Conservation (phyloP, 1,139 yeast genomes). For the Taphrina deformans region DNA sequence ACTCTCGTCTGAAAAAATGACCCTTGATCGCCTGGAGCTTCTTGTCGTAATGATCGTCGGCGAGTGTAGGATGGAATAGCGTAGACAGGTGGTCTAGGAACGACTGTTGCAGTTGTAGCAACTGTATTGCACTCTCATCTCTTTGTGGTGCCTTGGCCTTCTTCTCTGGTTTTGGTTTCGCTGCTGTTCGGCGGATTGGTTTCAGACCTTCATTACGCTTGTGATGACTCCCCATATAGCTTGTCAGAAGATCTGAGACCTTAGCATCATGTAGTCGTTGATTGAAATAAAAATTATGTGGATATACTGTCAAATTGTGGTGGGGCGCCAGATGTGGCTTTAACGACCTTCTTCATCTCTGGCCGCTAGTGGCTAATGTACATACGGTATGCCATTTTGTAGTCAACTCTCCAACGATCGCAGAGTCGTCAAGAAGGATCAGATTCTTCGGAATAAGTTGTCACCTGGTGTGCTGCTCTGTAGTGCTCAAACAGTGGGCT, state of each 20-base stretch:
- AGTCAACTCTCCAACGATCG: not conserved
- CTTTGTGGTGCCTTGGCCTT: not conserved
- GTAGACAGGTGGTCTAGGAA: constrained; percentile 14
- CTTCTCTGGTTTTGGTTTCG: constrained; percentile 23
- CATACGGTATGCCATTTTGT: too few species aligned
- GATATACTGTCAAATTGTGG: not conserved
- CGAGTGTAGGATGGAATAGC: not conserved
- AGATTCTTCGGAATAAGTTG: too few species aligned
- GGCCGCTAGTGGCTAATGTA: not conserved
- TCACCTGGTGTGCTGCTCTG: too few species aligned
- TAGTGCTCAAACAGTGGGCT: too few species aligned
- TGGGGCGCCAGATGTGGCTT: not conserved
- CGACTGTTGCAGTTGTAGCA: constrained; percentile 1
- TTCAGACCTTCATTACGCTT: constrained; percentile 28
- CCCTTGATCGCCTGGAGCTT: constrained; percentile 23
- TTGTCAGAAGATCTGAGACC: too few species aligned
- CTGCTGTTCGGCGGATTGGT: constrained; percentile 24
- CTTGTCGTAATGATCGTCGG: constrained; percentile 1
- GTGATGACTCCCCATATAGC: constrained; percentile 22
- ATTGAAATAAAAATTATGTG: too few species aligned
- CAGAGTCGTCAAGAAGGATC: not conserved
- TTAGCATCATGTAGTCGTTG: too few species aligned
- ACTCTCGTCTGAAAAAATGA: constrained; percentile 17
- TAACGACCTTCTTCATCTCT: not conserved
- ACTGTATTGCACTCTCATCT: not conserved